These are phyloP conservation scores for Paramecium octaurelia DNA, from an alignment of 73 alveolate genomes.

Conservation along the genomic window DNA sequence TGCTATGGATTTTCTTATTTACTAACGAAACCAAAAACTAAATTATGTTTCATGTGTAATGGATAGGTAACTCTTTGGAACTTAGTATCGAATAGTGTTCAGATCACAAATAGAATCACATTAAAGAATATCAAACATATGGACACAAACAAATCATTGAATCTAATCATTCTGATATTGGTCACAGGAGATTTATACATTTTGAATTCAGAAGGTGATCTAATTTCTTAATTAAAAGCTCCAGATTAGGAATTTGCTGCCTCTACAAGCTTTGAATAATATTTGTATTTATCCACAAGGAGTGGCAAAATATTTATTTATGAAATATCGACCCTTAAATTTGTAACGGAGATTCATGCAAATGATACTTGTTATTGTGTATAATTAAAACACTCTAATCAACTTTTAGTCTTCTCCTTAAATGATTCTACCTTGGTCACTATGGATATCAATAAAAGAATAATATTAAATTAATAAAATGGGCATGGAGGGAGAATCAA, in stretches of 20 bases:
- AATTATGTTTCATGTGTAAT: background rate
- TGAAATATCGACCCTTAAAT: background rate
- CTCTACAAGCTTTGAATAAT: background rate
- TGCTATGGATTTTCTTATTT: background rate
- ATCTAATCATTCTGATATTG: background rate
- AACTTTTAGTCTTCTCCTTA: background rate
- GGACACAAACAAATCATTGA: background rate
- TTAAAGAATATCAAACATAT: background rate
- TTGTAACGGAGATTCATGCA: slow-evolving; percentile 26
- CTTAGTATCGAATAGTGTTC: background rate
- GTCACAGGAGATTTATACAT: background rate
- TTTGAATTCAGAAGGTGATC: slow-evolving; percentile 24
- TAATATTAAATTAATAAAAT: background rate
- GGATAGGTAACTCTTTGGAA: background rate
- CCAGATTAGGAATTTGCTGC: slow-evolving; percentile 1
- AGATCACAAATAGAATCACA: background rate
- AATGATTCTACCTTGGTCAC: background rate
- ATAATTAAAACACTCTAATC: background rate
- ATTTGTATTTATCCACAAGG: background rate
- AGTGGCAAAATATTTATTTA: slow-evolving; percentile 22
- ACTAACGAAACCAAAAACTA: background rate
- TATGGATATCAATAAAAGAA: background rate
- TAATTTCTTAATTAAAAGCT: slow-evolving; percentile 8
- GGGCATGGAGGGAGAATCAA: background rate
- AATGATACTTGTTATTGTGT: background rate